phyloP scores from a whole-genome alignment of 208 protist genomes.

The Naegleria fowleri region DNA sequence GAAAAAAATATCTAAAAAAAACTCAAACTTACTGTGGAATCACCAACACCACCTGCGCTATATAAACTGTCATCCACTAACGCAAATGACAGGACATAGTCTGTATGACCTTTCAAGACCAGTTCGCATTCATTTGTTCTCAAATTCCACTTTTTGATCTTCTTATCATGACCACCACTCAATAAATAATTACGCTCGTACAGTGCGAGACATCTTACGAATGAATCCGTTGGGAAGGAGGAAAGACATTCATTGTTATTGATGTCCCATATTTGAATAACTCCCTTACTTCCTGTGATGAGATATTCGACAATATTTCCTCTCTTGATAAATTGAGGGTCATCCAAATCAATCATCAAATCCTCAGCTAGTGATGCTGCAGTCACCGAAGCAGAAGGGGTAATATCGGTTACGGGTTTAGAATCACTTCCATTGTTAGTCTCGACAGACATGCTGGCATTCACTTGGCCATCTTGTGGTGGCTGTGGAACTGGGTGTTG shows the following conservation, averaged over 20 bases:
- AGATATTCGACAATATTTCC: not conserved
- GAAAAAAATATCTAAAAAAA: no score
- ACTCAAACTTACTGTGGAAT: not conserved
- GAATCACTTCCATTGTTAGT: not conserved
- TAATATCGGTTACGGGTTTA: not conserved
- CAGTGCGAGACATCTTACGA: not conserved
- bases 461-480: not conserved
- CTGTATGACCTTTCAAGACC: not conserved
- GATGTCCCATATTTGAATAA: not conserved
- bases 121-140: slow-evolving; percentile 6
- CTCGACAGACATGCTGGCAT: not conserved
- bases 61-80: not conserved
- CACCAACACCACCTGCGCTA: not conserved
- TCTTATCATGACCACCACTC: not conserved
- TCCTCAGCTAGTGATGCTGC: not conserved
- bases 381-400: not conserved
- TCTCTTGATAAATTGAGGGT: slow-evolving; percentile 10
- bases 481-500: not conserved
- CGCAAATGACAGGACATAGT: not conserved
- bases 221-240: not conserved
- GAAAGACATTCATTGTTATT: not conserved
- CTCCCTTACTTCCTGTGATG: not conserved
- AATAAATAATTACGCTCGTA: not conserved
- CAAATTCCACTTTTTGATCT: not conserved
- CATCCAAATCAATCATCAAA: not conserved